Percentiles rank a stretch among this genome's conserved stretches.
phyloP scores from a whole-genome alignment of 2,329 filamentous ascomycete species.

The Phialemoniopsis sp. region DNA sequence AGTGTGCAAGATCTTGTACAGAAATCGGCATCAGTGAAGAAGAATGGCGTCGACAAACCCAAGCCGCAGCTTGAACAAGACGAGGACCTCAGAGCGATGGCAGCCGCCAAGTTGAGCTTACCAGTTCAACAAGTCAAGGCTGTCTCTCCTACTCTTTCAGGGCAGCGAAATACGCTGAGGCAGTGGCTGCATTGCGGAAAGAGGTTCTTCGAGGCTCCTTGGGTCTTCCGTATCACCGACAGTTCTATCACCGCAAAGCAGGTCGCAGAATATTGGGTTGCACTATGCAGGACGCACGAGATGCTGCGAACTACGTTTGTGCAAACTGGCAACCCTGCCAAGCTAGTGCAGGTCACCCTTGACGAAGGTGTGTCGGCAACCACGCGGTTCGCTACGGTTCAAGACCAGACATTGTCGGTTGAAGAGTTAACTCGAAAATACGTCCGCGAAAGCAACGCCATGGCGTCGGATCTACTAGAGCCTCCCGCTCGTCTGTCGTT shows the following conservation, averaged over 20 bases:
- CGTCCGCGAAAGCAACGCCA: constrained; percentile 7
- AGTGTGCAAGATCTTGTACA: constrained; percentile 9
- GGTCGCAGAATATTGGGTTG: constrained; percentile 5
- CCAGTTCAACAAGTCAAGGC: constrained; percentile 5
- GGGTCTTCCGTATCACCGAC: constrained; percentile 14
- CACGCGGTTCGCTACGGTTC: too few relatives aligned
- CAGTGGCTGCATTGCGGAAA: constrained; percentile 16
- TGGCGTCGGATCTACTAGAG: constrained; percentile 8
- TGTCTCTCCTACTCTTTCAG: constrained; percentile 11
- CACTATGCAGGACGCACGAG: constrained; percentile 3
- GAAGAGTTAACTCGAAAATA: neutral
- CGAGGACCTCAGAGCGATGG: too few relatives aligned
- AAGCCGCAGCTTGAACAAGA: too few relatives aligned
- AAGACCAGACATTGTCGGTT: too few relatives aligned
- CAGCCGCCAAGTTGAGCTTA: too few relatives aligned
- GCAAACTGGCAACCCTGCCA: too few relatives aligned
- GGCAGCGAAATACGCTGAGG: constrained; percentile 12
- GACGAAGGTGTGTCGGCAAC: too few relatives aligned
- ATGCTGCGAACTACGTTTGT: too few relatives aligned
- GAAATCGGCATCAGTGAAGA: neutral
- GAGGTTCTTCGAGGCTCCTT: constrained; percentile 18
- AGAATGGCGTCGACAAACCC: neutral
- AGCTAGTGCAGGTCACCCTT: too few relatives aligned
- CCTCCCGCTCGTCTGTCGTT: constrained; percentile 12
- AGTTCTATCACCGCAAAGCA: constrained; percentile 4